A percentile compares a stretch with the other conserved stretches of the same genome.
Evolutionary conservation across 2,329 filamentous ascomycete genomes (phyloP).

Genomic region (Setomelanomma holmii): DNA sequence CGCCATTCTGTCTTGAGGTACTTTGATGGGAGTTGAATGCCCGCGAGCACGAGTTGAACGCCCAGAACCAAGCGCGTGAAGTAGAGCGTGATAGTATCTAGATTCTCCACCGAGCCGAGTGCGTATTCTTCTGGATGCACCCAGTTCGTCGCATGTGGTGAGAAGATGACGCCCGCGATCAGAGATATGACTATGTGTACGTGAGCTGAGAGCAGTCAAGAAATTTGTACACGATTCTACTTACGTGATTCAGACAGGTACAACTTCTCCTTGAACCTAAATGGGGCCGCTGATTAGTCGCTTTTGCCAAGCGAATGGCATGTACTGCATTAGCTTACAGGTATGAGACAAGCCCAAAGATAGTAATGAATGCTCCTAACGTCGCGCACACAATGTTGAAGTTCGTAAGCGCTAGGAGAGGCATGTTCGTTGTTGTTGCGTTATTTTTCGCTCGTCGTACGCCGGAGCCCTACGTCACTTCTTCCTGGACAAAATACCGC

Average conservation of each 20-base stretch:
- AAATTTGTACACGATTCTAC: conserved; percentile 54
- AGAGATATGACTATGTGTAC: conserved; percentile 75
- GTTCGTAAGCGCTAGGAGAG: conserved; percentile 69
- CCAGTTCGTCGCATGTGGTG: conserved; percentile 77
- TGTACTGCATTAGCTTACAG: too few species aligned
- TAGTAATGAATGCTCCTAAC: conserved; percentile 83
- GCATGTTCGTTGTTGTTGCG: conserved; percentile 53
- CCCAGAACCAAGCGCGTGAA: conserved; percentile 88
- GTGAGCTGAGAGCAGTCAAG: conserved; percentile 16
- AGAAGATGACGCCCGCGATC: conserved; percentile 78
- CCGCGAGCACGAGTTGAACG: conserved; percentile 87
- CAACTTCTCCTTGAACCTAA: conserved; percentile 87
- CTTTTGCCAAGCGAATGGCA: too few species aligned
- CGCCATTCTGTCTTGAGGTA: conserved; percentile 83
- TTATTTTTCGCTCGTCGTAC: too few species aligned
- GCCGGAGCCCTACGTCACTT: conserved; percentile 7
- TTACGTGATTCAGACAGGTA: conserved; percentile 89
- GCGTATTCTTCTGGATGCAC: conserved; percentile 79
- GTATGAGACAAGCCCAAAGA: conserved; percentile 92
- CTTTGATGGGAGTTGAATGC: conserved; percentile 83
- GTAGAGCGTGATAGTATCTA: conserved; percentile 78
- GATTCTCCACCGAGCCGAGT: conserved; percentile 59
- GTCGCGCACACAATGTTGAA: conserved; percentile 86
- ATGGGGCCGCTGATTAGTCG: too few species aligned
- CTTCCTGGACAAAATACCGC: neutral